phyloP scores from a whole-genome alignment of 257 asterid species.

The Nicotiana noctiflora region DNA sequence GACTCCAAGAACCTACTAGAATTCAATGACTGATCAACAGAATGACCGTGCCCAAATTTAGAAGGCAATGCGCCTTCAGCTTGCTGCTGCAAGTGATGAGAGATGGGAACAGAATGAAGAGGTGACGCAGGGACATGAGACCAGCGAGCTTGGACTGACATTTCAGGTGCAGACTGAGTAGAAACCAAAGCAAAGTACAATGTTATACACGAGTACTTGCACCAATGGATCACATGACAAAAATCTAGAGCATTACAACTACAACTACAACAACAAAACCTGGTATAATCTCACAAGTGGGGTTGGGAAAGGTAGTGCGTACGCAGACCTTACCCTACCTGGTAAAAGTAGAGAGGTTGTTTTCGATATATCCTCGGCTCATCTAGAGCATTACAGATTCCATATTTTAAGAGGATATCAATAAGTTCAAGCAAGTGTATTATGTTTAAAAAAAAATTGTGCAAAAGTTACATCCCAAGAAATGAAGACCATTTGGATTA shows the following conservation, averaged over 20 bases:
- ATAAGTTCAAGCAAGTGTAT: background rate
- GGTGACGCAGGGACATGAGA: constrained; percentile 63
- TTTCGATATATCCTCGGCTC: too few species aligned
- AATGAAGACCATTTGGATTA: background rate
- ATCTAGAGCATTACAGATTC: background rate
- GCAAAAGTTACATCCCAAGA: background rate
- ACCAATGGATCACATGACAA: background rate
- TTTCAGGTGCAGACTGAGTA: constrained; percentile 62
- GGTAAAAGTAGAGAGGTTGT: too few species aligned
- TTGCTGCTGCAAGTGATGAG: constrained; percentile 66
- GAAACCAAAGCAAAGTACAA: background rate
- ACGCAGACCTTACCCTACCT: too few species aligned
- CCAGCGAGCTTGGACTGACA: constrained; percentile 77
- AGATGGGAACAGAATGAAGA: constrained; percentile 50
- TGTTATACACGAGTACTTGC: background rate
- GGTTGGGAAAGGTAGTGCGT: too few species aligned
- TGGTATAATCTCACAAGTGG: too few species aligned
- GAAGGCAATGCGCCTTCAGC: constrained; percentile 47
- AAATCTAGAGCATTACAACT: background rate
- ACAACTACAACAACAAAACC: too few species aligned
- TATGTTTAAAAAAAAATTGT: too few species aligned
- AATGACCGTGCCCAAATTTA: constrained; percentile 41
- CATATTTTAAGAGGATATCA: background rate
- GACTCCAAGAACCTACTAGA: constrained; percentile 48
- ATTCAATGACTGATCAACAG: constrained; percentile 46